Base-by-base conservation (phyloP, 192 early-diverging fungal species). In the Thoreauomyces humboldtii region DNA sequence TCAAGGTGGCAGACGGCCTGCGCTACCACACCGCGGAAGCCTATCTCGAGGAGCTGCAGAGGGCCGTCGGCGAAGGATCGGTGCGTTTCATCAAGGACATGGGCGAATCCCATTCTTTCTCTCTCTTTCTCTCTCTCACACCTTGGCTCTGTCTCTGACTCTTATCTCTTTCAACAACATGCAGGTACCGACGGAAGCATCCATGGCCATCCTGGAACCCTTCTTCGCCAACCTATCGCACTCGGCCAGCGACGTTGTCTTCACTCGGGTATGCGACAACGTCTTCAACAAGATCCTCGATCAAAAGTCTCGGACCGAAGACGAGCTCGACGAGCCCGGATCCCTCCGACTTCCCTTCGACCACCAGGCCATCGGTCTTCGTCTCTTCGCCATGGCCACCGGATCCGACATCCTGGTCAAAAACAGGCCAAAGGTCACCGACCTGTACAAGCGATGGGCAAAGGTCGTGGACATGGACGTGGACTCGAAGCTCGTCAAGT, bases 11-110 rank as follows among this genome's bases (percentile, higher is more conserved):
- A 7, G 84, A 88, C 59, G 72, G 81, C 0, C 81, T 92, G 48
- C 60, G 81, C 37, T 92, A 86, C 71, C 91, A 92, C 53, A 70
- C 87, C 41, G 66, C 77, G 32, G 88, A 91, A 74, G 81, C 84
- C 21, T 91, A 84, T 74, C 63, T 90, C 44, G 83, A 87, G 1
- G 89, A 92, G 70, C 67, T 91, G 33, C 78, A 87, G 48, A 86
- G 87, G 43, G 73, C 80, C 3, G 69, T 88, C 9, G 63, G 72
- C n/a, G n/a, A n/a, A n/a, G n/a, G n/a, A n/a, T n/a, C n/a, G n/a
- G n/a, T n/a, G n/a, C n/a, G n/a, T n/a, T 0, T 59, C 57, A 51
- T 14, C 17, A n/a, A 42, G 2, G 19, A 21, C 2, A 11, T 12
- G 21, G 14, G 11, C 44, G 7, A 67, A 44, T n/a, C n/a, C n/a